Base-by-base conservation (phyloP, 768 basidiomycete species). In the Termitomyces sp. region DNA sequence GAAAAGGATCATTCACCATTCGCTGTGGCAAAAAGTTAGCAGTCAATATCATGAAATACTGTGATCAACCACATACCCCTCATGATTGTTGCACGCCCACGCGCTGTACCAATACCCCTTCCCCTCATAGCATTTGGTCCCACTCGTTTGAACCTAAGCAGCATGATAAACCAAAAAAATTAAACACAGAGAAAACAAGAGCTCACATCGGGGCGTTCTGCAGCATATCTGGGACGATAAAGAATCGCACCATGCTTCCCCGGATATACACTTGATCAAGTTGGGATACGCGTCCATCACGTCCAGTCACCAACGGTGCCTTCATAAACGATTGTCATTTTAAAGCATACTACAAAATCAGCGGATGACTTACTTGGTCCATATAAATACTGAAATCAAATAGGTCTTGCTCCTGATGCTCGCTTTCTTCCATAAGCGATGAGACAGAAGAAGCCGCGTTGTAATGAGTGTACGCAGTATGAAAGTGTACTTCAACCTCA, bases 191-290 rank as follows among this genome's bases (percentile, higher is more conserved):
- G 28, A 60, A 18, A 41, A 43, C 59, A 46, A 63, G 56, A 57
- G 78, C 91, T 72, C 70, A 95, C 97, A 99, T 99, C 20, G 97
- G 97, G 14, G 97, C 97, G 72, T 98, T 98, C 71, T 98, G 92
- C 66, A 99, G 79, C 92, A 99, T 98, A 75, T 98, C 97, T 57
- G 97, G 97, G 23, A 99, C 97, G 72, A 98, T 98, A 77, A 98
- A 96, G 80, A 97, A 98, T 64, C 97, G 83, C 64, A 98, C 81
- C 92, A 98, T 97, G 72, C 94, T 95, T 59, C 97, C 97, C 67
- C 97, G 82, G 66, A 99, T 99, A 75, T 99, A 99, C 35, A 98
- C 96, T 74, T 98, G 96, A 77, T 98, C 97, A 53, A 99, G 82
- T 72, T 99, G 97, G 13, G 97, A 97, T 32, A 99, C 94, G 67